Conservation (phyloP, 305 asterid species). For the Fraxinus angustifolia region DNA sequence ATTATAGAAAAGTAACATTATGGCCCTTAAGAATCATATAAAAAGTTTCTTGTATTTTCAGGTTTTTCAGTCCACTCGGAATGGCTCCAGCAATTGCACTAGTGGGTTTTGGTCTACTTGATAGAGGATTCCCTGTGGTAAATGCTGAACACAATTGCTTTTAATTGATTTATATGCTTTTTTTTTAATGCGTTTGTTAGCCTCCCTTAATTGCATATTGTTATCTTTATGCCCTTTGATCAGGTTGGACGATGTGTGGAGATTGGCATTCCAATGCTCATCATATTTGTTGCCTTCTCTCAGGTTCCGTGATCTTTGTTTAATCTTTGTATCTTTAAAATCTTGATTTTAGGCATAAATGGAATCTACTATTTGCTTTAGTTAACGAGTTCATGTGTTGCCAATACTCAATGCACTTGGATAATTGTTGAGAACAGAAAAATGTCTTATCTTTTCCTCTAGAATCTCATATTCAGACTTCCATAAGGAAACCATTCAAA, state of each 20-base stretch:
- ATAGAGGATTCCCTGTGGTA: constrained; percentile 93
- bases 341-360: background rate
- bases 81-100: constrained; percentile 89
- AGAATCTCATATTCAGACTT: background rate
- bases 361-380: background rate
- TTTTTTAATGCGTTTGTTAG: background rate
- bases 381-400: background rate
- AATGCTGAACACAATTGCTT: background rate
- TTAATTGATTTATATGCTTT: background rate
- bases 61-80: constrained; percentile 96
- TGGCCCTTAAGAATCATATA: constrained; percentile 4
- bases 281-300: constrained; percentile 79
- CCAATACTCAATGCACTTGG: background rate
- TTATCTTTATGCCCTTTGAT: constrained; percentile 1
- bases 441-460: background rate
- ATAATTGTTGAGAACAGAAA: background rate
- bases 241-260: constrained; percentile 93
- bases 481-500: background rate
- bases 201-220: constrained; percentile 5
- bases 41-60: constrained; percentile 29
- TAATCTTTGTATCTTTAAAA: background rate
- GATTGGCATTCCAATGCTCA: constrained; percentile 87
- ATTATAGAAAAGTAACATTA: background rate
- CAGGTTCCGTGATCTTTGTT: constrained; percentile 45
- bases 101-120: constrained; percentile 83